phyloP scores from a whole-genome alignment of 1,139 yeast genomes.

The Zygoascus meyerae region DNA sequence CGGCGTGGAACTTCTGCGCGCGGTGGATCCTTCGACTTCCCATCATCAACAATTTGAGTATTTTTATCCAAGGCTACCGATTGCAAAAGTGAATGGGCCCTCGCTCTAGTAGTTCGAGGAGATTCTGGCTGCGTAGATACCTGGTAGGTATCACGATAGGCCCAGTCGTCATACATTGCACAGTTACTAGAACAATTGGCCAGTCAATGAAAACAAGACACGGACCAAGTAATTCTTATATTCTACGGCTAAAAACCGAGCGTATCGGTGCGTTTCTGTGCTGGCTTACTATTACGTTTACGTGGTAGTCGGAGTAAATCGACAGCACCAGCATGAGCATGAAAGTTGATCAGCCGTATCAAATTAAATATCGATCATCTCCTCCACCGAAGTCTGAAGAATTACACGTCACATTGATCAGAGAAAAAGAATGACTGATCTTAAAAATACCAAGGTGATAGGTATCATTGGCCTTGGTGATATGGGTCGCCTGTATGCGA shows the following conservation, averaged over 20 bases:
- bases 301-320: too few species aligned
- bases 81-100: constrained; percentile 27
- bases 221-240: not conserved
- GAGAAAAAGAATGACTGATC: not conserved
- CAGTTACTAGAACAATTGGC: not conserved
- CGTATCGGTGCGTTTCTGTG: not conserved
- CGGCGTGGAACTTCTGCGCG: constrained; percentile 21
- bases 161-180: constrained; percentile 33
- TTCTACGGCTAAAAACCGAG: not conserved
- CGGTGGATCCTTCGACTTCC: constrained; percentile 14
- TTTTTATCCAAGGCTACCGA: constrained; percentile 24
- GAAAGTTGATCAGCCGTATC: too few species aligned
- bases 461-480: constrained; percentile 97
- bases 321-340: too few species aligned
- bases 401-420: too few species aligned
- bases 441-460: constrained; percentile 38
- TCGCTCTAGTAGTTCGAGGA: constrained; percentile 16
- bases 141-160: constrained; percentile 24
- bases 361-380: too few species aligned
- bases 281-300: too few species aligned
- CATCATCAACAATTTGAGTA: not conserved
- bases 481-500: constrained; percentile 89
- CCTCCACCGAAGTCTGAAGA: too few species aligned
- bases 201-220: not conserved
- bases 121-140: constrained; percentile 12